Percentiles rank a stretch among this genome's conserved stretches.
Conservation (phyloP, 305 asterid species). For the Fraxinus xanthoxyloides region DNA sequence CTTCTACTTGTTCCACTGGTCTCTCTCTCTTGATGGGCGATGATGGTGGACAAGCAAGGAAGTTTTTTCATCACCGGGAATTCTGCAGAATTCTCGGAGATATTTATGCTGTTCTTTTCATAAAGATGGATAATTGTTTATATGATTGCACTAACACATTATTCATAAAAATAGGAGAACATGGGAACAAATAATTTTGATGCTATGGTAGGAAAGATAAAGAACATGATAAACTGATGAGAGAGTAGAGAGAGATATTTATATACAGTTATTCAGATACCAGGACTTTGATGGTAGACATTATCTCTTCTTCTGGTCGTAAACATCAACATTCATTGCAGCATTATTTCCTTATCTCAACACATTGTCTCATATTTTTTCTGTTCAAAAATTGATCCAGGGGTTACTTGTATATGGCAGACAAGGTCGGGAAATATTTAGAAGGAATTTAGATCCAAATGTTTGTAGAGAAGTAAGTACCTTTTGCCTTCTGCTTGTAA, state of each 20-base stretch:
- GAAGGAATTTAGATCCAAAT: conserved; percentile 68
- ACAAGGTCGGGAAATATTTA: conserved; percentile 83
- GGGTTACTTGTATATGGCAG: conserved; percentile 96
- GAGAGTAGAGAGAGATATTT: not conserved
- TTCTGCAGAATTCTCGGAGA: not conserved
- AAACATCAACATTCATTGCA: not conserved
- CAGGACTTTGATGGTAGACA: conserved; percentile 14
- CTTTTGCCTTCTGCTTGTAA: conserved; percentile 9
- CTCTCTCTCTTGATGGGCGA: conserved; percentile 5
- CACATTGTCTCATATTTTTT: conserved; percentile 17
- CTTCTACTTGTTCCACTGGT: conserved; percentile 11
- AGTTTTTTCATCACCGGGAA: conserved; percentile 11
- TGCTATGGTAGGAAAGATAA: not conserved
- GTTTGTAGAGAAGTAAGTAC: conserved; percentile 78
- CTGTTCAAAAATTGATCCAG: conserved; percentile 43
- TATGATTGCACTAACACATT: not conserved
- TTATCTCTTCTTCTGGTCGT: not conserved
- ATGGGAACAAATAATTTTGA: not conserved
- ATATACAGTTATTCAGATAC: conserved; percentile 3
- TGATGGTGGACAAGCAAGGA: conserved; percentile 14
- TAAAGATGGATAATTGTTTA: conserved; percentile 4
- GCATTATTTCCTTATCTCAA: not conserved
- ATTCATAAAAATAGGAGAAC: not conserved
- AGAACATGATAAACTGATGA: not conserved
- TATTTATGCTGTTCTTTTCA: conserved; percentile 1